phyloP scores from a whole-genome alignment of 2,329 filamentous ascomycete species.

The Trichoderma asperellum region DNA sequence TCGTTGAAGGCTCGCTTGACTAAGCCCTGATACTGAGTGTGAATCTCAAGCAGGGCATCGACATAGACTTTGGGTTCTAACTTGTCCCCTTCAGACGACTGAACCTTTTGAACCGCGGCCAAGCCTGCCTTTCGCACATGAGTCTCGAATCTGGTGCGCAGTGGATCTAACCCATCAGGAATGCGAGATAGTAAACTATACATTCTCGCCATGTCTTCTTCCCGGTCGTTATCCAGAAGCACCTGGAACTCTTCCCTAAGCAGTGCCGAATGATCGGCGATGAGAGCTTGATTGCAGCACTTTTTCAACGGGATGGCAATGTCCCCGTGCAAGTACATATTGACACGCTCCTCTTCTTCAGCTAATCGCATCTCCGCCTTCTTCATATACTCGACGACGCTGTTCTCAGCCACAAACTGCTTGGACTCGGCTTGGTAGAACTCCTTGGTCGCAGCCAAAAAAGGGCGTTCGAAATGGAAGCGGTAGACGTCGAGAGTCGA shows the following conservation, averaged over 20 bases:
- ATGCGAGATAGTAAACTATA: slow-evolving; percentile 90
- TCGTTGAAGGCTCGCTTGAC: slow-evolving; percentile 93
- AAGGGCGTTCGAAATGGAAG: slow-evolving; percentile 88
- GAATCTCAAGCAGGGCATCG: slow-evolving; percentile 89
- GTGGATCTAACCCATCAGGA: slow-evolving; percentile 85
- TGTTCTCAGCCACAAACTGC: slow-evolving; percentile 94
- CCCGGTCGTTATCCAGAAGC: slow-evolving; percentile 88
- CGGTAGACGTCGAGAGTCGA: slow-evolving; percentile 95
- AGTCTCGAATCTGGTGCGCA: slow-evolving; percentile 84
- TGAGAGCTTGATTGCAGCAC: slow-evolving; percentile 84
- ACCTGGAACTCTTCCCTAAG: slow-evolving; percentile 95
- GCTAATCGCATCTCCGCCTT: slow-evolving; percentile 89
- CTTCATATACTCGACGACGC: slow-evolving; percentile 99
- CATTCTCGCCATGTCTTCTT: slow-evolving; percentile 96
- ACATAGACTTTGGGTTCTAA: slow-evolving; percentile 97
- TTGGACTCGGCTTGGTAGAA: slow-evolving; percentile 95
- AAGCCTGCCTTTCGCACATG: slow-evolving; percentile 91
- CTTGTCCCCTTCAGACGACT: slow-evolving; percentile 80
- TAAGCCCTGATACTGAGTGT: slow-evolving; percentile 88
- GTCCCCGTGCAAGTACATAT: slow-evolving; percentile 87
- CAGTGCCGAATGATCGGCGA: slow-evolving; percentile 83
- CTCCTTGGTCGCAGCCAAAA: slow-evolving; percentile 77
- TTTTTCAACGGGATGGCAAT: slow-evolving; percentile 84
- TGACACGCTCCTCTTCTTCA: slow-evolving; percentile 93
- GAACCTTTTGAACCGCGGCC: slow-evolving; percentile 86